Evolutionary conservation across 2,329 filamentous ascomycete species (phyloP), one percentile per base, ranked within the genome.

Genomic region (Colletotrichum lupini): DNA sequence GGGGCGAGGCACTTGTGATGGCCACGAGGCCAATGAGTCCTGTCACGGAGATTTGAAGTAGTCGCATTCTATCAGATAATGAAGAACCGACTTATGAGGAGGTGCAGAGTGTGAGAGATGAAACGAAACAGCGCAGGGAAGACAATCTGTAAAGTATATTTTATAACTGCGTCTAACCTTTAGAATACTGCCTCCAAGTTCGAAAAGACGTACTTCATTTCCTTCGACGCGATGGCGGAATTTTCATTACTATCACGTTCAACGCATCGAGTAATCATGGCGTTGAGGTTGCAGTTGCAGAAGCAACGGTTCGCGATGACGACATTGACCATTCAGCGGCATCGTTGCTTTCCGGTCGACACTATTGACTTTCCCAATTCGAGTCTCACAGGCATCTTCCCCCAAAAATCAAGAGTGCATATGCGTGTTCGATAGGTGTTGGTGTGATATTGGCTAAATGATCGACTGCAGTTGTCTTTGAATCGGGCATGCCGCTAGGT

Each of bases 281-380:
- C 42, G 19, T 60, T 24, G 59, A 49, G 24, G 37, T 37, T 64
- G 49, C 42, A 26, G n/a, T 28, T 24, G 30, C 53, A 32, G 11
- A n/a, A 42, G 46, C 26, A 61, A 53, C 56, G 64, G 42, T 26
- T 35, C 26, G 32, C 16, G 32, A 73, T 74, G 72, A 59, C 60
- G 72, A 72, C 68, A 74, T 74, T 28, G n/a, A 67, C 67, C 32
- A 56, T 24, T 22, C 37, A 28, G 26, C 26, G 67, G 46, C 56
- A 52, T 55, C 64, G 49, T 37, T 55, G 49, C 60, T 16, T 37
- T 55, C 57, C 55, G 58, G 55, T 16, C n/a, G 30, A 46, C 19
- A 37, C 35, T 28, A 46, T 57, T 6, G 49, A 37, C 63, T 16
- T 26, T 6, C 11, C 37, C 53, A 32, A 55, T 49, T 22, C n/a